phyloP scores from a whole-genome alignment of 768 basidiomycete species.

The Neoboletus subvelutipes region DNA sequence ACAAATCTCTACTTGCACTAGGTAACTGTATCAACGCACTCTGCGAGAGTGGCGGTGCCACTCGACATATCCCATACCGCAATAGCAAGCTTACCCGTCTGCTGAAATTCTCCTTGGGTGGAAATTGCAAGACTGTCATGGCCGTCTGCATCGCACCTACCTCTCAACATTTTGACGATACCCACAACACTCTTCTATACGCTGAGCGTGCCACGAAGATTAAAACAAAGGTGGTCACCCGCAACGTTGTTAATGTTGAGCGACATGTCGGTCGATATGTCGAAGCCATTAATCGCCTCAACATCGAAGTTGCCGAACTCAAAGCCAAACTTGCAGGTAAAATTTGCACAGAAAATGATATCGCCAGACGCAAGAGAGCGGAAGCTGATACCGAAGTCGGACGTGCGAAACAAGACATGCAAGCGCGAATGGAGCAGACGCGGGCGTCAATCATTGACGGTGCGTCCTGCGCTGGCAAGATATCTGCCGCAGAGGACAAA shows the following conservation, averaged over 20 bases:
- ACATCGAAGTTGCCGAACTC: constrained; percentile 78
- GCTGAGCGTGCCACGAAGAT: constrained; percentile 98
- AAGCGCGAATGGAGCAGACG: constrained; percentile 68
- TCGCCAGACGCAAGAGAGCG: constrained; percentile 61
- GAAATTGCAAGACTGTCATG: constrained; percentile 99
- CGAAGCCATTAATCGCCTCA: constrained; percentile 88
- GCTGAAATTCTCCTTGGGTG: constrained; percentile 96
- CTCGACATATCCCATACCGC: constrained; percentile 92
- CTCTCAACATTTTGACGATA: constrained; percentile 95
- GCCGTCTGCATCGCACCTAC: constrained; percentile 97
- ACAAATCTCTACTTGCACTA: constrained; percentile 94
- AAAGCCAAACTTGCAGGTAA: constrained; percentile 83
- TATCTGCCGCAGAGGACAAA: constrained; percentile 68
- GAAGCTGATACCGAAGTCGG: constrained; percentile 76
- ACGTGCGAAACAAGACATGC: constrained; percentile 69
- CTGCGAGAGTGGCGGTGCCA: constrained; percentile 86
- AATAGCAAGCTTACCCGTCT: constrained; percentile 98
- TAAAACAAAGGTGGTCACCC: constrained; percentile 94
- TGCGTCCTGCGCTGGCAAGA: constrained; percentile 67
- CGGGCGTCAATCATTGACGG: constrained; percentile 73
- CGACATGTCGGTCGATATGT: constrained; percentile 95
- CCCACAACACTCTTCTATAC: constrained; percentile 96
- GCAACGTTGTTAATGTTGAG: constrained; percentile 93
- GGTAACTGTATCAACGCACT: constrained; percentile 99
- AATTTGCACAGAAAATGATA: constrained; percentile 58